Conservation (phyloP, 148 eudicot species). For the Rhododendron ovatum region DNA sequence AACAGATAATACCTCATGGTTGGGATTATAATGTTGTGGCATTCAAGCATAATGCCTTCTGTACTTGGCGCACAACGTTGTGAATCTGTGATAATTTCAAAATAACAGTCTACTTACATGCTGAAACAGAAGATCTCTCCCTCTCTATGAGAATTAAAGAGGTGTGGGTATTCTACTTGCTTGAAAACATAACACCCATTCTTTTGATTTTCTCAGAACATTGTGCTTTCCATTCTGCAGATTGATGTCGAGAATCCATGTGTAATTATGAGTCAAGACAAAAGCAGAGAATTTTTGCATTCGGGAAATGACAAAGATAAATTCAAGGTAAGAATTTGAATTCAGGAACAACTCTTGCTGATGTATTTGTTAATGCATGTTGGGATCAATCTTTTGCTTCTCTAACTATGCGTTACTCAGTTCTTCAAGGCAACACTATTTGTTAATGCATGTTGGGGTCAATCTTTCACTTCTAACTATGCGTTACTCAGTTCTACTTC, state of each 20-base stretch:
- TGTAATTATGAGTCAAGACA: conserved; percentile 96
- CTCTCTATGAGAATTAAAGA: neutral
- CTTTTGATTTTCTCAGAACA: neutral
- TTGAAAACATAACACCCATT: neutral
- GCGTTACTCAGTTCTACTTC: conserved; percentile 69
- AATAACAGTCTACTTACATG: neutral
- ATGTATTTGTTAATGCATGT: neutral
- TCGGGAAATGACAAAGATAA: conserved; percentile 91
- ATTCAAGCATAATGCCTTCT: neutral
- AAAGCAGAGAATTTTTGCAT: conserved; percentile 97
- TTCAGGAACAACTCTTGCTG: neutral
- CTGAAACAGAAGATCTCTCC: neutral
- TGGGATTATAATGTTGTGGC: neutral
- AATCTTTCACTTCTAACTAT: conserved; percentile 2
- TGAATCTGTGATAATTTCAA: neutral
- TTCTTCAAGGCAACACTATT: conserved; percentile 86
- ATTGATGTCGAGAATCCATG: conserved; percentile 99
- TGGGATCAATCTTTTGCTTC: neutral
- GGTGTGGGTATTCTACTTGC: neutral
- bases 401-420: conserved; percentile 31
- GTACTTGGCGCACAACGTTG: neutral
- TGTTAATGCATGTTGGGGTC: neutral
- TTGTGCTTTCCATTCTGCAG: conserved; percentile 37
- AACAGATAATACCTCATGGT: neutral
- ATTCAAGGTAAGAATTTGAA: conserved; percentile 58